These are phyloP conservation scores for Metschnikowia drakensbergensis DNA, from an alignment of 805 yeast species.

Conservation along the genomic window DNA sequence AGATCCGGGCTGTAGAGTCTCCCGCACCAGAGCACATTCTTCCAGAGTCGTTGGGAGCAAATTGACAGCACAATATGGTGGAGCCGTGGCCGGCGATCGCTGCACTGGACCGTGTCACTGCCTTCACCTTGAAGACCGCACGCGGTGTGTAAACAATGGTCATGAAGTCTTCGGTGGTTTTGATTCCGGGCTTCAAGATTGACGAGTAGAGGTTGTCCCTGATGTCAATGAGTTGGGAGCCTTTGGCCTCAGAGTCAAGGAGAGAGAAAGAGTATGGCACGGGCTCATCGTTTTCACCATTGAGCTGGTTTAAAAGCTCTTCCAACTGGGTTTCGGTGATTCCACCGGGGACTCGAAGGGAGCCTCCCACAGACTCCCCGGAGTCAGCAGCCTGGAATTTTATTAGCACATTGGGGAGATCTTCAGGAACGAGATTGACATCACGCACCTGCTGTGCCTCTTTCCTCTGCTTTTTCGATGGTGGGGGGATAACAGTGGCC, in stretches of 20 bases:
- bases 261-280: slow-evolving; percentile 86
- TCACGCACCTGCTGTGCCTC: slow-evolving; percentile 80
- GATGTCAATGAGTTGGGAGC: slow-evolving; percentile 59
- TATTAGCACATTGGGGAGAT: slow-evolving; percentile 81
- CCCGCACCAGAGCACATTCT: slow-evolving; percentile 95
- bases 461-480: slow-evolving; percentile 80
- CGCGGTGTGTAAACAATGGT: slow-evolving; percentile 91
- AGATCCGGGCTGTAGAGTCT: slow-evolving; percentile 89
- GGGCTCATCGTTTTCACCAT: slow-evolving; percentile 71
- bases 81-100: slow-evolving; percentile 96
- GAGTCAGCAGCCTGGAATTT: slow-evolving; percentile 92
- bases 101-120: slow-evolving; percentile 86
- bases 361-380: slow-evolving; percentile 80
- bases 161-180: slow-evolving; percentile 88
- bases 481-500: slow-evolving; percentile 95
- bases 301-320: slow-evolving; percentile 76
- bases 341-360: slow-evolving; percentile 86
- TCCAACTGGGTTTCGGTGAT: slow-evolving; percentile 84
- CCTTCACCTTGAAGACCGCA: slow-evolving; percentile 88
- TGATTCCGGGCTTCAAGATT: slow-evolving; percentile 78
- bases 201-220: slow-evolving; percentile 73
- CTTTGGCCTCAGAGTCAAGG: slow-evolving; percentile 34
- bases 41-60: slow-evolving; percentile 85
- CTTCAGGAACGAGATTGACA: slow-evolving; percentile 66
- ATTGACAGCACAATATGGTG: slow-evolving; percentile 85